Evolutionary conservation across 2,329 filamentous ascomycete species (phyloP).

Genomic region (Talaromyces sp.): DNA sequence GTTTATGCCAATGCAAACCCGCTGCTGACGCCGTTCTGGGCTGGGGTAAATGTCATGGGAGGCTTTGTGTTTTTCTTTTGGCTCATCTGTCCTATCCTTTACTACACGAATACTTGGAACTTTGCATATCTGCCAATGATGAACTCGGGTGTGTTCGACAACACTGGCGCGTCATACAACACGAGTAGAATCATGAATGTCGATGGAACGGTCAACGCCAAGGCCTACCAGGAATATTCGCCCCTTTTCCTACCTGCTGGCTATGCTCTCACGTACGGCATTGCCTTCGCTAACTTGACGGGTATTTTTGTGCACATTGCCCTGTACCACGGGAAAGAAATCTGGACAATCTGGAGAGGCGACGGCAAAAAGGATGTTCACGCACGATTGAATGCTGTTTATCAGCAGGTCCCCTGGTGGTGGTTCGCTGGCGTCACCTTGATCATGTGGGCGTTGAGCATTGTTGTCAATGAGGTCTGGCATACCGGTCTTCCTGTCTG

Average conservation of each 20-base stretch:
- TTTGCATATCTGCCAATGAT: conserved; percentile 60
- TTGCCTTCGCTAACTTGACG: conserved; percentile 64
- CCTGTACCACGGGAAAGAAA: conserved; percentile 34
- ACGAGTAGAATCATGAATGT: conserved; percentile 56
- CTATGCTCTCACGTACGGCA: conserved; percentile 52
- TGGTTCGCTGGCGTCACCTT: conserved; percentile 41
- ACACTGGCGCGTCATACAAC: conserved; percentile 57
- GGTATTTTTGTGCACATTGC: conserved; percentile 45
- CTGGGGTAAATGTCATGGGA: conserved; percentile 38
- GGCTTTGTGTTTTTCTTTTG: conserved; percentile 42
- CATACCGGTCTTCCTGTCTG: conserved; percentile 43
- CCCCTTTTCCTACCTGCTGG: conserved; percentile 62
- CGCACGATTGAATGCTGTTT: conserved; percentile 39
- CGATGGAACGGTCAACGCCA: conserved; percentile 54
- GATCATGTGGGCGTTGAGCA: conserved; percentile 32
- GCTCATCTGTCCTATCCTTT: conserved; percentile 40
- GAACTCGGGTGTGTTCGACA: conserved; percentile 60
- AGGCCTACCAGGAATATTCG: conserved; percentile 60
- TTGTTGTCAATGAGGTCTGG: conserved; percentile 40
- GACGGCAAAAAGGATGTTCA: conserved; percentile 37
- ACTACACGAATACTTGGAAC: conserved; percentile 53
- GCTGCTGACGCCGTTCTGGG: conserved; percentile 59
- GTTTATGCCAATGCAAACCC: conserved; percentile 65
- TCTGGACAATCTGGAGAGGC: conserved; percentile 32
- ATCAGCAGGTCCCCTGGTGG: conserved; percentile 41